These are phyloP conservation scores for Massariosphaeria phaeospora DNA, from an alignment of 495 filamentous ascomycete species.

Conservation along the genomic window DNA sequence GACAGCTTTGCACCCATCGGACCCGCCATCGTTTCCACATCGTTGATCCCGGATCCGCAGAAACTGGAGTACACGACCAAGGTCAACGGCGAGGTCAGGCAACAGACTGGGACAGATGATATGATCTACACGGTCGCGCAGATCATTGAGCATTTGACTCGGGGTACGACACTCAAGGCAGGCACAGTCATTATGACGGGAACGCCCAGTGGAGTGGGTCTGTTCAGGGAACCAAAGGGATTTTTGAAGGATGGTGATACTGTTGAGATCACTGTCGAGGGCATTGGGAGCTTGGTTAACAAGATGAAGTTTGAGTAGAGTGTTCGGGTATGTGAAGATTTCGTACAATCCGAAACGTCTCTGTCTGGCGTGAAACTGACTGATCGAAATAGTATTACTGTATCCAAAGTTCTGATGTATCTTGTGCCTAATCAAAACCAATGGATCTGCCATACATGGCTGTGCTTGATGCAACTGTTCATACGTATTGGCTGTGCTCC, in stretches of 20 bases:
- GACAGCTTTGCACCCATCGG: constrained; percentile 49
- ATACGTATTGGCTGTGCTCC: too few relatives aligned
- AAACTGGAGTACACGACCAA: constrained; percentile 34
- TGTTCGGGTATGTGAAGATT: not conserved
- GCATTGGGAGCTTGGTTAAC: constrained; percentile 37
- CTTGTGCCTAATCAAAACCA: too few relatives aligned
- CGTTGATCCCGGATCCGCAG: constrained; percentile 33
- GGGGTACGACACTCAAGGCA: constrained; percentile 39
- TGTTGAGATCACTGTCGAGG: constrained; percentile 39
- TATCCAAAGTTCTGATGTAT: too few relatives aligned
- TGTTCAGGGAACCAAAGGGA: constrained; percentile 37
- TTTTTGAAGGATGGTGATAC: constrained; percentile 44
- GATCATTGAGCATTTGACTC: constrained; percentile 36
- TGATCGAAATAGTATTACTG: not conserved
- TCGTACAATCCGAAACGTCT: too few relatives aligned
- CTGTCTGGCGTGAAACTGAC: not conserved
- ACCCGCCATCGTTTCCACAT: constrained; percentile 38
- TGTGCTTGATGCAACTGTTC: too few relatives aligned
- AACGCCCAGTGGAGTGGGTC: constrained; percentile 43
- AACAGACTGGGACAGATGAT: constrained; percentile 37
- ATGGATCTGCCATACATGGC: too few relatives aligned
- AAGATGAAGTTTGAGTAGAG: constrained; percentile 37
- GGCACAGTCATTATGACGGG: constrained; percentile 44
- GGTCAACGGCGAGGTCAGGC: constrained; percentile 43
- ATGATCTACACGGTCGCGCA: constrained; percentile 38